Base-by-base conservation (phyloP, 2,329 filamentous ascomycete species). In the Sporothrix euskadiensis region DNA sequence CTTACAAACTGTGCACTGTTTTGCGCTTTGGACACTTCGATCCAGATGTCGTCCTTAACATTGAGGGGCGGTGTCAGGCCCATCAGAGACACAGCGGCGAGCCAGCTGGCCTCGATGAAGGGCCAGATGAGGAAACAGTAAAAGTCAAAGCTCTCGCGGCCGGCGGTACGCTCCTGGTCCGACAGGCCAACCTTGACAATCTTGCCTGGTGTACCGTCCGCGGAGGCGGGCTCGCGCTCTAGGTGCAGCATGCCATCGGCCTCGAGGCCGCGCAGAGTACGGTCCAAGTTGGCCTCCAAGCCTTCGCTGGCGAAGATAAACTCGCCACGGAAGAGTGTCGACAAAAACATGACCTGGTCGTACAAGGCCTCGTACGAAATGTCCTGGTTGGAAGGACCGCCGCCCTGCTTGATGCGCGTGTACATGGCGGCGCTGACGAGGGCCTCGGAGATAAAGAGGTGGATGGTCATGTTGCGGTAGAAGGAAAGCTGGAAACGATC, bases 71-170 rank as follows among this genome's bases (percentile, higher is more conserved):
- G 94, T 0, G 93, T 91, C 16, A 98, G 86, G 61, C 95, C 94
- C 84, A 97, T 91, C 0, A 98, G 85, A 0, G 92, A 94, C 0
- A 98, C 91, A 0, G 94, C 92, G 12, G 94, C 94, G 1, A 99
- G 87, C 96, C 96, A 99, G 71, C 89, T 91, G 0, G 94, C 92
- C 82, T 99, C 96, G 77, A 98, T 94, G 78, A 99, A 99, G 0
- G 96, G 96, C 96, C 96, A 99, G 76, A 99, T 94, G 26, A 99
- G 84, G 85, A 98, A 99, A 83, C 95, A 98, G 83, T 98, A 98
- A 82, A 99, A 99, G 80, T 99, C 96, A 79, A 92, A 99, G 78
- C 98, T 98, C 81, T 99, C 96, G 52, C 95, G 86, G 1, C 96
- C 96, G 7, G 88, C 90, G 41, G 87, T 85, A 22, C 94, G 88